Conservation (phyloP, 176 grass and related monocot genomes). For the Zea mays region Zm-B73-REFERENCE-NAM-5.0 NC_050098.1:146341501-146342000, state of each 20-base stretch:
- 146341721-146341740: conserved; percentile 96
- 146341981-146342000: conserved; percentile 73
- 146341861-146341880: not conserved
- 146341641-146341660: conserved; percentile 75
- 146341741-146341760: conserved; percentile 90
- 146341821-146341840: conserved; percentile 14
- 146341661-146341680: conserved; percentile 67
- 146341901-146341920: not conserved
- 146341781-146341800: conserved; percentile 46
- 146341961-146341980: conserved; percentile 71
- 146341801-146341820: conserved; percentile 97
- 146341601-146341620: conserved; percentile 86
- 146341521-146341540: conserved; percentile 75
- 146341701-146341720: conserved; percentile 78
- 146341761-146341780: conserved; percentile 46
- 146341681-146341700: conserved; percentile 63
- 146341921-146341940: conserved; percentile 76
- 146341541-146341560: conserved; percentile 81
- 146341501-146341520: not conserved
- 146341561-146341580: conserved; percentile 90
- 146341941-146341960: conserved; percentile 82
- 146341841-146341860: not conserved
- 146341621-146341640: conserved; percentile 89
- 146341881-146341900: not conserved
- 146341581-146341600: conserved; percentile 97